Evolutionary conservation across 176 grass and related monocot species (phyloP).

Genomic region (Ananas comosus): DNA sequence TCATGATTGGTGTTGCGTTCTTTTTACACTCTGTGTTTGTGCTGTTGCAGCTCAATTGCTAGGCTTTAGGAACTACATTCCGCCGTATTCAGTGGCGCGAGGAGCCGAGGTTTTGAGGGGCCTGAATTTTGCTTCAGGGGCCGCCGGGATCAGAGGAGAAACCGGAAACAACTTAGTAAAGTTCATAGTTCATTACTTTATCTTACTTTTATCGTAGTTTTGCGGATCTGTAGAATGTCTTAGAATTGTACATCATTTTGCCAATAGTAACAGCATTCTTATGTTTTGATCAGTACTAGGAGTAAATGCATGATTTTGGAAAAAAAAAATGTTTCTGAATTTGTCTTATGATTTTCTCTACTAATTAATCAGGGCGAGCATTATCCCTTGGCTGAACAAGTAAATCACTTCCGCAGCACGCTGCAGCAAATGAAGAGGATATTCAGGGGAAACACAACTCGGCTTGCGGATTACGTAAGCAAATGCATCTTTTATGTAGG

Average conservation of each 20-base stretch:
- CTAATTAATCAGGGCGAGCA: conserved; percentile 46
- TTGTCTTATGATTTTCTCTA: neutral
- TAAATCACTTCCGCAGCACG: conserved; percentile 57
- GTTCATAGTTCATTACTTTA: neutral
- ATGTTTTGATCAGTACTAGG: too few species aligned
- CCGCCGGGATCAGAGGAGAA: conserved; percentile 55
- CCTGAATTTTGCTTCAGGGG: conserved; percentile 79
- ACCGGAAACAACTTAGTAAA: conserved; percentile 81
- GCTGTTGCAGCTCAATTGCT: conserved; percentile 34
- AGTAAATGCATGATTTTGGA: too few species aligned
- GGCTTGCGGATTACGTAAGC: conserved; percentile 15
- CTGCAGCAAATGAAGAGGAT: conserved; percentile 17
- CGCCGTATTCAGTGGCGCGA: conserved; percentile 46
- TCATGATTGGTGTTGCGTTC: too few species aligned
- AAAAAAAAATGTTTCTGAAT: too few species aligned
- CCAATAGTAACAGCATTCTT: too few species aligned
- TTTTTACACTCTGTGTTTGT: neutral
- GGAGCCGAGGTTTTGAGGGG: conserved; percentile 28
- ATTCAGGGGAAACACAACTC: conserved; percentile 33
- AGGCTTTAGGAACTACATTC: conserved; percentile 54
- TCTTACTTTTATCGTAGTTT: neutral
- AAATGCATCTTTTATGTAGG: conserved; percentile 83
- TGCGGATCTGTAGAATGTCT: too few species aligned
- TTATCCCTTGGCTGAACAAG: conserved; percentile 61
- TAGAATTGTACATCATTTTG: too few species aligned